phyloP scores from a whole-genome alignment of 139 green algal species.

The Micractinium sp. region DNA sequence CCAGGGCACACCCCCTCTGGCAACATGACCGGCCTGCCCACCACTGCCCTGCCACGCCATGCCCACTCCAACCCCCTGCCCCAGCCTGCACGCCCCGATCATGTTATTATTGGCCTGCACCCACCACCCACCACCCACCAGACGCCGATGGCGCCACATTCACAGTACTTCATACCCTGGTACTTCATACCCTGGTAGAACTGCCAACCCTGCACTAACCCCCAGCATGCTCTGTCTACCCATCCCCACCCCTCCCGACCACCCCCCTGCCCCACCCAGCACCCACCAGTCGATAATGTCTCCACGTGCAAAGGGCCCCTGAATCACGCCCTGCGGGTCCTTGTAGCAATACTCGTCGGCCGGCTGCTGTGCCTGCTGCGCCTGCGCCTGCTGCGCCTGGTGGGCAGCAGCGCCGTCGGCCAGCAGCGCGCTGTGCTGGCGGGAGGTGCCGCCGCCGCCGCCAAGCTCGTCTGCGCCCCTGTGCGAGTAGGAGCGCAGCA shows the following conservation, averaged over 20 bases:
- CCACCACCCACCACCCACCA: background rate
- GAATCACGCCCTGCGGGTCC: slow-evolving; percentile 71
- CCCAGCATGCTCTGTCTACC: background rate
- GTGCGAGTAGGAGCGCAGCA: slow-evolving; percentile 11
- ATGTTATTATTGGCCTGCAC: no score
- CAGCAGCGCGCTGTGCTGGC: slow-evolving; percentile 19
- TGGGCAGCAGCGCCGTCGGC: background rate
- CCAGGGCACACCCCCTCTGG: no score
- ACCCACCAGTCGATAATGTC: slow-evolving; percentile 87
- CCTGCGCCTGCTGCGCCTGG: background rate
- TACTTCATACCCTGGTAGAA: background rate
- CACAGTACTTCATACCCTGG: background rate
- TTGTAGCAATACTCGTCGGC: slow-evolving; percentile 74
- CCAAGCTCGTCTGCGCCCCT: background rate
- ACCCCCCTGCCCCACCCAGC: background rate
- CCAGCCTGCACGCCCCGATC: no score
- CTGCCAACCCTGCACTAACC: background rate
- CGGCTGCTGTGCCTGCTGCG: slow-evolving; percentile 15
- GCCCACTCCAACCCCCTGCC: no score
- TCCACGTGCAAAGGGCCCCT: slow-evolving; percentile 79
- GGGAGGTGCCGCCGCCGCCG: background rate
- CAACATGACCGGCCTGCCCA: no score
- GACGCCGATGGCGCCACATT: background rate
- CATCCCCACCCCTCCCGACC: background rate
- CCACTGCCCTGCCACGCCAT: no score